Base-by-base conservation (phyloP, 1,284 basidiomycete genomes). In the Trametes pubescens region DNA sequence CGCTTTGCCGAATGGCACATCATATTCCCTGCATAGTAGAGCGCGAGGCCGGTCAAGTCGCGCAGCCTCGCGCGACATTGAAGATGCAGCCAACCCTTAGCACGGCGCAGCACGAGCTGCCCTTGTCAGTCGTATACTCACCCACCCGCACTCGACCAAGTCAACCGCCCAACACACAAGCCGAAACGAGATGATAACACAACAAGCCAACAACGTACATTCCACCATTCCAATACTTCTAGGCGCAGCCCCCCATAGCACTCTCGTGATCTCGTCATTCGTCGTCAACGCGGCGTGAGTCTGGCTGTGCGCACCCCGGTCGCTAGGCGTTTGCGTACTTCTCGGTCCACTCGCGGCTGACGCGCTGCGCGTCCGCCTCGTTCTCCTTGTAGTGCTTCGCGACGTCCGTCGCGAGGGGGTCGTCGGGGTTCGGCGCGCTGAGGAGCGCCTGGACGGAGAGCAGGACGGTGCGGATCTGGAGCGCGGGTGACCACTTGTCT, bases 371-470 rank as follows among this genome's bases (percentile, higher is more conserved):
- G 65, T 91, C 95, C 76, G 89, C 88, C 83, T 98, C 95, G 76
- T 99, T 86, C 82, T 98, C 95, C 81, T 99, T 99, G 87, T 98
- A 99, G 75, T 99, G 95, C 79, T 99, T 97, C 26, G 97, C 97
- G 37, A 99, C 90, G 67, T 94, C 92, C n/a, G 92, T 91, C n/a
- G 97, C 97, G 21, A 99, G 88, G n/a, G 97, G 97, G 76, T 99
- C 97, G 74, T 99, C 97, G 6, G 97, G 97, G 80, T 99, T 99
- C 6, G 97, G 97, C 6, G 97, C 92, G 69, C 93, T 95, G 35
- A 99, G 85, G 24, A 99, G 84, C 10, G 97, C 98, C 79, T 99
- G 98, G 73, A 99, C 87, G 32, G 97, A 99, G 57, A 99, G 87
- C 40, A 99, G 84, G 60, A 99, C 97, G 0, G 97, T 99, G 69